These are phyloP conservation scores for Metschnikowia henanensis DNA, from an alignment of 805 yeast species.

Conservation along the genomic window DNA sequence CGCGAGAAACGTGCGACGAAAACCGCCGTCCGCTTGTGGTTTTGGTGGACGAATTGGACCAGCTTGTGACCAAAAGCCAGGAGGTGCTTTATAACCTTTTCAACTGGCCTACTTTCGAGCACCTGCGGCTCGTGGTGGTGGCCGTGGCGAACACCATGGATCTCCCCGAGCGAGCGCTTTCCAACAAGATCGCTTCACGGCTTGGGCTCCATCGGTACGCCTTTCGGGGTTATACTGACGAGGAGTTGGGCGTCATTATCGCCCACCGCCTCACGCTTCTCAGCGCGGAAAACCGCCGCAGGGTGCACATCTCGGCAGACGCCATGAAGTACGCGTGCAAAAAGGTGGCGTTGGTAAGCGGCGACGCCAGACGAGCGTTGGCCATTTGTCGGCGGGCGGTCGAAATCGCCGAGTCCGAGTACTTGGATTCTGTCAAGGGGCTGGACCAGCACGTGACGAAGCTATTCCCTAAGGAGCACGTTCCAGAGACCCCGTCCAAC, in stretches of 20 bases:
- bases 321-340: constrained; percentile 92
- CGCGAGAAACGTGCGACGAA: not conserved
- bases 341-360: constrained; percentile 94
- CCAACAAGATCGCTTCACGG: constrained; percentile 89
- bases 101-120: constrained; percentile 91
- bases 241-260: constrained; percentile 75
- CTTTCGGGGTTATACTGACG: constrained; percentile 84
- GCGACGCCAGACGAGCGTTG: constrained; percentile 94
- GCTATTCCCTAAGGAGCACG: too few species aligned
- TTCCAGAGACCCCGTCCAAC: not conserved
- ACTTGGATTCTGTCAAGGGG: constrained; percentile 31
- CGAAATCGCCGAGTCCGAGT: constrained; percentile 76
- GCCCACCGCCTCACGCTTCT: constrained; percentile 59
- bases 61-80: constrained; percentile 78
- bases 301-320: constrained; percentile 54
- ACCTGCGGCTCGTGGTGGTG: constrained; percentile 79
- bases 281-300: constrained; percentile 36
- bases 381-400: constrained; percentile 87
- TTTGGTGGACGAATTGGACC: constrained; percentile 91
- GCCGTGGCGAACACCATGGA: constrained; percentile 99
- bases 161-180: constrained; percentile 82
- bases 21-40: constrained; percentile 59
- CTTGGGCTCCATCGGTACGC: constrained; percentile 84
- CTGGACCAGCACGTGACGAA: too few species aligned
- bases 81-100: constrained; percentile 92